A percentile compares a stretch with the other conserved stretches of the same genome.
phyloP scores from a whole-genome alignment of 1,284 basidiomycete genomes.

The Boletus mariae region DNA sequence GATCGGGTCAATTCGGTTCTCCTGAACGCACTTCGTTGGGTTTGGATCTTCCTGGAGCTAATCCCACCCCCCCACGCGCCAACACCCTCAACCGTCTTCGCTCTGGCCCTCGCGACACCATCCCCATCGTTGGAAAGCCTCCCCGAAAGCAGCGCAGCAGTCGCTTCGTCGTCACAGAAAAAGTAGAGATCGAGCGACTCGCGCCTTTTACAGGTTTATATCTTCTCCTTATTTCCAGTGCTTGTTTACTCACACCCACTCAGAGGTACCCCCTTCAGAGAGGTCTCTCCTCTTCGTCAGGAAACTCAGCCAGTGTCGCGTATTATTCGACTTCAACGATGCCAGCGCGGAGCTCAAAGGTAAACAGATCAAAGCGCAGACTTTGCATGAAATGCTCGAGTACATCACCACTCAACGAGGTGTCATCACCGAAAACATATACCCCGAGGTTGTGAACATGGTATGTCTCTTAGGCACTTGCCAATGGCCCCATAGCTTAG shows the following conservation, averaged over 20 bases:
- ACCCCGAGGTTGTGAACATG: slow-evolving; percentile 99
- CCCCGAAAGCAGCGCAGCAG: slow-evolving; percentile 95
- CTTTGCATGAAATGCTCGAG: slow-evolving; percentile 97
- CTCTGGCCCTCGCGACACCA: slow-evolving; percentile 86
- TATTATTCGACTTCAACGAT: slow-evolving; percentile 99
- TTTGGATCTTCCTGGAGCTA: slow-evolving; percentile 43
- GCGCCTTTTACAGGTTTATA: slow-evolving; percentile 83
- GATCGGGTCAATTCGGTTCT: slow-evolving; percentile 41
- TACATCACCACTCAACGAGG: slow-evolving; percentile 97
- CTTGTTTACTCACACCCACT: slow-evolving; percentile 11
- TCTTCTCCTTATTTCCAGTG: neutral
- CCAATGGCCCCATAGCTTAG: slow-evolving; percentile 14
- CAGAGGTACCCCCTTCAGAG: slow-evolving; percentile 89
- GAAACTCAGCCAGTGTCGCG: slow-evolving; percentile 95
- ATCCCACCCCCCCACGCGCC: slow-evolving; percentile 57
- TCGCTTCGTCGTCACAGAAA: slow-evolving; percentile 94
- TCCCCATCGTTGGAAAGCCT: slow-evolving; percentile 91
- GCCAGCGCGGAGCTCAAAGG: slow-evolving; percentile 93
- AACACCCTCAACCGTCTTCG: slow-evolving; percentile 65
- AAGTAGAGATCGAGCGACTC: slow-evolving; percentile 92
- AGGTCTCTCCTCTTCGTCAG: slow-evolving; percentile 90
- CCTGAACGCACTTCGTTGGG: slow-evolving; percentile 53
- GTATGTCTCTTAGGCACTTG: slow-evolving; percentile 42
- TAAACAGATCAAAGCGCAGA: slow-evolving; percentile 98
- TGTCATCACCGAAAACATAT: slow-evolving; percentile 96